Evolutionary conservation across 495 filamentous ascomycete species (phyloP), one percentile per base, ranked within the genome.

Genomic region (Aspergillus funiculosus): DNA sequence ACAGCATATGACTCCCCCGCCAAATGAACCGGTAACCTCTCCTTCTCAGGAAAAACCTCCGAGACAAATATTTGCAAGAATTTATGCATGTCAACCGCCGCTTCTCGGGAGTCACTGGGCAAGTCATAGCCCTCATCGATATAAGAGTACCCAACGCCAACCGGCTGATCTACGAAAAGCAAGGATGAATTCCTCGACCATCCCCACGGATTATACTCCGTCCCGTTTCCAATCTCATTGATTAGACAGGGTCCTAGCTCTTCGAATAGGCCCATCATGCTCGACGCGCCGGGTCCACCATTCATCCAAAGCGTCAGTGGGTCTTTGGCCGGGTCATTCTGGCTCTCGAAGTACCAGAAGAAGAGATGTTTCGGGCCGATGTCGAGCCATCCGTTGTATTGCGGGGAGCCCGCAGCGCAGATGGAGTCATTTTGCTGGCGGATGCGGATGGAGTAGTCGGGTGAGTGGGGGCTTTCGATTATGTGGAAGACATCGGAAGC

Each of bases 271-370:
- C 68, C 68, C 29, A 72, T 38, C 60, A 72, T 62, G 28, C 58
- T 61, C 1, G 64, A 66, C 5, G 50, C 48, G 2, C 73, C 73
- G 6, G 73, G 73, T 2, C 73, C 72, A 20, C 71, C 71, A 1
- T 72, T 82, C 58, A 80, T 72, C 79, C 78, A 82, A 6, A 80
- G 65, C 0, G 76, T 79, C 32, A 80, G 48, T 0, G 75, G 74
- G 24, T 76, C 76, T 14, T 59, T 62, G 3, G 32, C 18, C 1
- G 77, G 75, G 46, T 79, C 69, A 44, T 76, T 72, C 36, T 75
- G 67, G 18, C 73, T 64, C 51, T 80, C 76, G 48, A 80, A 81
- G 53, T 76, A 79, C 76, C 77, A 79, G 56, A 70, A 82, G 61
- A 82, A 82, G 27, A 81, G 68, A 51, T 81, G 79, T 0, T 47